Evolutionary conservation across 495 filamentous ascomycete species (phyloP).

Genomic region (Hypoxylon fragiforme): DNA sequence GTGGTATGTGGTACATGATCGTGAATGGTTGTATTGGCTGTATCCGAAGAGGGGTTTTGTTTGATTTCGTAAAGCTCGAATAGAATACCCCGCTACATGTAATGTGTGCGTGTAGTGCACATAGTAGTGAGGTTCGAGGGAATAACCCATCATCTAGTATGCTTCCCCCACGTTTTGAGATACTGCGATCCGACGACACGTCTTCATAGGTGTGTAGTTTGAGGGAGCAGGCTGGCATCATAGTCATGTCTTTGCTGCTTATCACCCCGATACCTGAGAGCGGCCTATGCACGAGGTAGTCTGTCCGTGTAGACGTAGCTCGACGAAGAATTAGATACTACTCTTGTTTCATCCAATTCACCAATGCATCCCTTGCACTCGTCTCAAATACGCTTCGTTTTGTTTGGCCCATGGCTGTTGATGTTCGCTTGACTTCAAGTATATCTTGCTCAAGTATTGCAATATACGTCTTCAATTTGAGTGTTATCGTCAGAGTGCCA

Average conservation of each 20-base stretch:
- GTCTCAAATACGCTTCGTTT: constrained; percentile 5
- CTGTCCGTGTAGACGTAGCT: constrained; percentile 5
- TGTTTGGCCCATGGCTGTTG: constrained; percentile 9
- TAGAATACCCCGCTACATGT: constrained; percentile 40
- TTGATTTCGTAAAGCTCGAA: constrained; percentile 22
- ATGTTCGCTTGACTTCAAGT: constrained; percentile 15
- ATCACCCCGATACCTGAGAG: constrained; percentile 8
- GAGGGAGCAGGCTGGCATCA: constrained; percentile 17
- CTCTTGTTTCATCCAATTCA: constrained; percentile 23
- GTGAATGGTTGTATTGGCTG: constrained; percentile 33
- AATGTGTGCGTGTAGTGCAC: too few species aligned
- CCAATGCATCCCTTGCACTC: constrained; percentile 13
- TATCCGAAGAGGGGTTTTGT: constrained; percentile 26
- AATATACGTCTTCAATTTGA: too few species aligned
- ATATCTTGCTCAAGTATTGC: too few species aligned
- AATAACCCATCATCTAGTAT: constrained; percentile 37
- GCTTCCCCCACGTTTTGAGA: constrained; percentile 42
- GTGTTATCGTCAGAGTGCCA: constrained; percentile 12
- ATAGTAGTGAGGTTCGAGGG: constrained; percentile 23
- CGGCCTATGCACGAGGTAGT: too few species aligned
- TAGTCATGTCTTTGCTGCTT: constrained; percentile 10
- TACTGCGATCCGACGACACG: constrained; percentile 32
- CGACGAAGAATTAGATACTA: constrained; percentile 16
- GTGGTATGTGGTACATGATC: constrained; percentile 20
- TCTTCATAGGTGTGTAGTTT: constrained; percentile 16